These are phyloP conservation scores for Aeschynomene evenia DNA, from an alignment of 306 rosid species.

Conservation along the genomic window DNA sequence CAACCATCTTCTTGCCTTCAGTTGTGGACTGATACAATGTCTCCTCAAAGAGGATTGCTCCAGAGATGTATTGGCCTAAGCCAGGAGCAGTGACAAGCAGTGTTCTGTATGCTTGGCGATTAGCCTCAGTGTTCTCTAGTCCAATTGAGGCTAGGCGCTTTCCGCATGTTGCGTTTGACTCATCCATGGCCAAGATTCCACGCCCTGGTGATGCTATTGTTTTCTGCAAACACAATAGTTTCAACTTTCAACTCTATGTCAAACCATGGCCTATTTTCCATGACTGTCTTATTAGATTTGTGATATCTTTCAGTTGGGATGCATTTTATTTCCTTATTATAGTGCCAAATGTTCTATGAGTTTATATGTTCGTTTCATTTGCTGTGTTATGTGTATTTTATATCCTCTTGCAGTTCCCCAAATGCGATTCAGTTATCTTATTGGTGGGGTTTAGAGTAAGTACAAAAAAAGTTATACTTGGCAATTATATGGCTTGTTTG, in stretches of 20 bases:
- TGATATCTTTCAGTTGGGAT: neutral
- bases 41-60: constrained; percentile 88
- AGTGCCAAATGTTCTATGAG: neutral
- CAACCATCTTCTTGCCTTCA: constrained; percentile 79
- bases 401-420: neutral
- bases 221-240: constrained; percentile 42
- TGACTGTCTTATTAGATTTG: neutral
- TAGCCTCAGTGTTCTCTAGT: constrained; percentile 84
- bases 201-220: constrained; percentile 85
- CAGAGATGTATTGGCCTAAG: constrained; percentile 75
- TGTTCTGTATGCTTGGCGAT: constrained; percentile 82
- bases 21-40: constrained; percentile 81
- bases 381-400: neutral
- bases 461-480: too few relatives aligned
- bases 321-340: neutral
- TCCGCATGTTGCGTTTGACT: constrained; percentile 88
- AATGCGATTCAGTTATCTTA: too few relatives aligned
- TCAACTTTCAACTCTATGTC: neutral
- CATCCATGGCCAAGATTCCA: constrained; percentile 94
- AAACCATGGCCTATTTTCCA: neutral
- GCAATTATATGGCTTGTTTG: too few relatives aligned
- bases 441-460: too few relatives aligned
- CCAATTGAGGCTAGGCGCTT: constrained; percentile 89
- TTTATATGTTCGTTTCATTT: neutral
- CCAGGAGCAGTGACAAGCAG: constrained; percentile 64